Conservation (phyloP, 768 basidiomycete genomes). For the Chalciporus pseudorubinellus region DNA sequence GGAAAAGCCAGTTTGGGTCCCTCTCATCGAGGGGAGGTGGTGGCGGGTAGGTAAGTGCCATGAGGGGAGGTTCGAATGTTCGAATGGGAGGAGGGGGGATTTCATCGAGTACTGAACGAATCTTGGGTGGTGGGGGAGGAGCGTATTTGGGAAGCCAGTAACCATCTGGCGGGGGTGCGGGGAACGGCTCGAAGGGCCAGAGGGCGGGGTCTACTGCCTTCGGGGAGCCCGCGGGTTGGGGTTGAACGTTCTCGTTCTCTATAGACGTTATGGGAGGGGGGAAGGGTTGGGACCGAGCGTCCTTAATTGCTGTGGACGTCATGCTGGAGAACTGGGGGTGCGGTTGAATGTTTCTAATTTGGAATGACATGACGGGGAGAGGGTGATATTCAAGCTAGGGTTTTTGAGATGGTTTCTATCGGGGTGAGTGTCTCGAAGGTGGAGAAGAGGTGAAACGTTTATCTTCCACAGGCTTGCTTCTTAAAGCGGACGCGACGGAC, state of each 20-base stretch:
- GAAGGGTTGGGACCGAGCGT: neutral
- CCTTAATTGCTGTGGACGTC: neutral
- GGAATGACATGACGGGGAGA: neutral
- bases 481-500: neutral
- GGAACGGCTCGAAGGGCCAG: conserved; percentile 31
- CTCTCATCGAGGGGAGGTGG: conserved; percentile 19
- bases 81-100: conserved; percentile 7
- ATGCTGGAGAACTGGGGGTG: neutral
- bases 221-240: neutral
- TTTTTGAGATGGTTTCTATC: neutral
- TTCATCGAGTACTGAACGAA: neutral
- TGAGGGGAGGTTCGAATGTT: conserved; percentile 27
- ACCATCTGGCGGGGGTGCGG: conserved; percentile 26
- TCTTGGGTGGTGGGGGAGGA: conserved; percentile 14
- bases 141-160: conserved; percentile 24
- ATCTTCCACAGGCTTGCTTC: neutral
- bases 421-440: neutral
- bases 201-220: conserved; percentile 2
- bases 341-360: neutral
- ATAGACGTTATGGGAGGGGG: conserved; percentile 8
- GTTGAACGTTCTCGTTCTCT: neutral
- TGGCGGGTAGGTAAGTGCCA: conserved; percentile 28
- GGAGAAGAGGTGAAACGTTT: neutral
- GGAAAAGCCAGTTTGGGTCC: conserved; percentile 28
- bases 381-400: neutral